phyloP scores from a whole-genome alignment of 2,329 filamentous ascomycete species.

The Nothopassalora personata region DNA sequence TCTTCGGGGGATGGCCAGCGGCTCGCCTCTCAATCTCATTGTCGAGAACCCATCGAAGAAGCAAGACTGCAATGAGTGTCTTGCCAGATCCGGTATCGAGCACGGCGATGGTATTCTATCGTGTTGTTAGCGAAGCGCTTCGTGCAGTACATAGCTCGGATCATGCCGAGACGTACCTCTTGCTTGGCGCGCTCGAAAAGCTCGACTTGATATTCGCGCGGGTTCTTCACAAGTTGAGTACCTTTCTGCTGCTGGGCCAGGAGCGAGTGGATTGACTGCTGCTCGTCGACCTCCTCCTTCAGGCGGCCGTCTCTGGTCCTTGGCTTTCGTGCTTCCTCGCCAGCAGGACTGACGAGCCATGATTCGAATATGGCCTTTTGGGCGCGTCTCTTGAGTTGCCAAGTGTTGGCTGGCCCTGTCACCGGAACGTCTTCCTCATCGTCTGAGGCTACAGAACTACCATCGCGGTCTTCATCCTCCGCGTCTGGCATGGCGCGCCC shows the following conservation, averaged over 20 bases:
- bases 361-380: conserved; percentile 41
- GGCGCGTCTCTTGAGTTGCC: conserved; percentile 35
- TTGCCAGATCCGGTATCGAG: conserved; percentile 94
- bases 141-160: too few relatives aligned
- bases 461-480: conserved; percentile 6
- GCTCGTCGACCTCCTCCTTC: conserved; percentile 39
- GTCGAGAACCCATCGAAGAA: conserved; percentile 71
- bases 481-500: conserved; percentile 6
- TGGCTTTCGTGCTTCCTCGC: conserved; percentile 39
- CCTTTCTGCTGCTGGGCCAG: conserved; percentile 48
- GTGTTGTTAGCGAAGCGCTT: background rate
- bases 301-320: conserved; percentile 31
- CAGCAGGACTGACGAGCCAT: conserved; percentile 40
- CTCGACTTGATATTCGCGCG: conserved; percentile 86
- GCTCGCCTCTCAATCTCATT: conserved; percentile 68
- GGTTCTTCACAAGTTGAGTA: conserved; percentile 62
- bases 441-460: conserved; percentile 1
- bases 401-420: conserved; percentile 21
- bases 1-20: conserved; percentile 54
- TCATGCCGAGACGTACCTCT: conserved; percentile 20
- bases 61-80: conserved; percentile 86
- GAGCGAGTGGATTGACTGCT: conserved; percentile 49
- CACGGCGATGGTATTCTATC: conserved; percentile 80
- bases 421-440: conserved; percentile 20
- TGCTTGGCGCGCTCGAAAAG: conserved; percentile 81